phyloP scores from a whole-genome alignment of 1,284 basidiomycete genomes.

The Pterula multifida region DNA sequence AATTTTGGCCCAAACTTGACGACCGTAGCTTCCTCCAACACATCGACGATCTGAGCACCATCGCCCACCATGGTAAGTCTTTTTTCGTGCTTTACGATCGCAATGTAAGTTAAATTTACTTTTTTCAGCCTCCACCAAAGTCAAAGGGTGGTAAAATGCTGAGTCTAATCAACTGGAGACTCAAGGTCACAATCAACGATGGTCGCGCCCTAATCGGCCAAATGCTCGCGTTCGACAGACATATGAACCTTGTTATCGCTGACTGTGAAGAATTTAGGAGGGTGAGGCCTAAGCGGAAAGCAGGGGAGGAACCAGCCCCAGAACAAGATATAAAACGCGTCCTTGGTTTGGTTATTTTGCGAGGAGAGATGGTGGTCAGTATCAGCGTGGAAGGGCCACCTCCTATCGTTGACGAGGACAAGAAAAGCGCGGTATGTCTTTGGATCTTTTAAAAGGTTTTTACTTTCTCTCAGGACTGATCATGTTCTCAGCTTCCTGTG shows the following conservation, averaged over 20 bases:
- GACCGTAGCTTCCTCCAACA: background rate
- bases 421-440: slow-evolving; percentile 56
- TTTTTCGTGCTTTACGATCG: slow-evolving; percentile 3
- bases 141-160: slow-evolving; percentile 98
- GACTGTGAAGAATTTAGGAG: slow-evolving; percentile 95
- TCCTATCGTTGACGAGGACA: slow-evolving; percentile 82
- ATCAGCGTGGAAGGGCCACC: slow-evolving; percentile 94
- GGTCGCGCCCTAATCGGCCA: slow-evolving; percentile 92
- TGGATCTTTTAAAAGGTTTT: slow-evolving; percentile 2
- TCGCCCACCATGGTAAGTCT: slow-evolving; percentile 50
- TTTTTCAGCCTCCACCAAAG: slow-evolving; percentile 73
- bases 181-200: slow-evolving; percentile 97
- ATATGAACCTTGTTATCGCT: slow-evolving; percentile 98
- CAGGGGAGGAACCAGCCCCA: slow-evolving; percentile 66
- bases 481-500: slow-evolving; percentile 51
- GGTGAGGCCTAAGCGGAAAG: slow-evolving; percentile 78
- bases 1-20: background rate
- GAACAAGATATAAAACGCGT: slow-evolving; percentile 95
- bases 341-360: slow-evolving; percentile 89
- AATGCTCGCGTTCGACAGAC: slow-evolving; percentile 98
- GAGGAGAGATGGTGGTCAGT: slow-evolving; percentile 95
- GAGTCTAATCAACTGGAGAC: slow-evolving; percentile 92
- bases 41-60: slow-evolving; percentile 7
- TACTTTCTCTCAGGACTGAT: slow-evolving; percentile 7
- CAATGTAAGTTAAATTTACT: background rate